Evolutionary conservation across 75 land plant genomes (phyloP).

Genomic region (Cupressus sempervirens): DNA sequence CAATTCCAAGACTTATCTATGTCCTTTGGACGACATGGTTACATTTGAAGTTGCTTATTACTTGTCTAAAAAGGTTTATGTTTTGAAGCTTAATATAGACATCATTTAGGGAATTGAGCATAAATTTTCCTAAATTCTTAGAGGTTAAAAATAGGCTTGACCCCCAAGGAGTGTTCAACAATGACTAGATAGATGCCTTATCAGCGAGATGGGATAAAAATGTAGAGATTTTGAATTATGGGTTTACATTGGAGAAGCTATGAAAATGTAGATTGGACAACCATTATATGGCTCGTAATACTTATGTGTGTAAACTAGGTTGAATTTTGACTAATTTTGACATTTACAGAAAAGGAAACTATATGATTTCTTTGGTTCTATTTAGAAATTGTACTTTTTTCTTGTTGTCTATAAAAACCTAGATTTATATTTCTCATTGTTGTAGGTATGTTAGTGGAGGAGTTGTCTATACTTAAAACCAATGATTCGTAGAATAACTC

Average conservation of each 20-base stretch:
- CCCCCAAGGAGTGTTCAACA: constrained; percentile 29
- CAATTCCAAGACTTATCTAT: not conserved
- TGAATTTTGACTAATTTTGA: constrained; percentile 13
- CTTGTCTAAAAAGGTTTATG: not conserved
- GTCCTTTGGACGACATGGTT: constrained; percentile 14
- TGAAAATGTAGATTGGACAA: constrained; percentile 25
- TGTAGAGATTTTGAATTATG: not conserved
- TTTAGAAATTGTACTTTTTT: no score
- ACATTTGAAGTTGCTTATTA: constrained; percentile 23
- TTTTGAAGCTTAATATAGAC: not conserved
- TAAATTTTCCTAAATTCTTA: constrained; percentile 12
- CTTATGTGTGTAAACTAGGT: constrained; percentile 23
- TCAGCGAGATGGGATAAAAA: constrained; percentile 1
- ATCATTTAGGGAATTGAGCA: constrained; percentile 22
- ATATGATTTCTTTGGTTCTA: not conserved
- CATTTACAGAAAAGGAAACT: constrained; percentile 15
- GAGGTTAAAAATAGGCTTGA: constrained; percentile 21
- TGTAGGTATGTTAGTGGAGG: no score
- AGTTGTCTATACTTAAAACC: no score
- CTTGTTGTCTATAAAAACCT: no score
- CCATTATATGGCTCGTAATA: constrained; percentile 18
- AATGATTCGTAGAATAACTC: no score
- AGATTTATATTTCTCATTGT: no score
- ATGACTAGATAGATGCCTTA: constrained; percentile 27
- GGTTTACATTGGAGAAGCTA: constrained; percentile 32